Percentiles rank a stretch among this genome's conserved stretches.
These are phyloP conservation scores for Cocos nucifera DNA, from an alignment of 176 grass and related monocot genomes.

Conservation along the genomic window DNA sequence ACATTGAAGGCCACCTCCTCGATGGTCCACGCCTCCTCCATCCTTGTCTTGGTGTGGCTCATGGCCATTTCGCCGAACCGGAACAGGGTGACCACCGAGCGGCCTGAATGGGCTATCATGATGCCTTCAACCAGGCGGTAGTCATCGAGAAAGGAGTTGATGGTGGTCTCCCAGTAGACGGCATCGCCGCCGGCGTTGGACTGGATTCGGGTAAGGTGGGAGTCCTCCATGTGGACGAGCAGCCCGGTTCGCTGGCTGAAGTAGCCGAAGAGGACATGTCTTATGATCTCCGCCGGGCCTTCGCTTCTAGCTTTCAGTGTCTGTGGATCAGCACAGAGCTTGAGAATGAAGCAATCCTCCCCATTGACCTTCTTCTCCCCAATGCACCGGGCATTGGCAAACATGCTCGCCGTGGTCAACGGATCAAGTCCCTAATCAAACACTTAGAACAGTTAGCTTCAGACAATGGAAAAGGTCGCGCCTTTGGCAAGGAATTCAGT, in stretches of 20 bases:
- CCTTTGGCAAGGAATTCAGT: no score
- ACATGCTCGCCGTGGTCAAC: slow-evolving; percentile 57
- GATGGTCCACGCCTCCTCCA: slow-evolving; percentile 94
- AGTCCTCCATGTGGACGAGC: slow-evolving; percentile 81
- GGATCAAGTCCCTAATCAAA: slow-evolving; percentile 70
- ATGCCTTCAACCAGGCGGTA: slow-evolving; percentile 76
- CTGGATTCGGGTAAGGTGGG: slow-evolving; percentile 83
- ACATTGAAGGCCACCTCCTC: slow-evolving; percentile 98
- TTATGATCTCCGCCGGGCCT: slow-evolving; percentile 85
- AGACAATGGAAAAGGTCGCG: no score
- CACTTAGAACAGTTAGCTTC: no score
- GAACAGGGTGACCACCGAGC: slow-evolving; percentile 70
- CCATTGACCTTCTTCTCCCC: slow-evolving; percentile 86
- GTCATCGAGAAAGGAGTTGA: slow-evolving; percentile 61
- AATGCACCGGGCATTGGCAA: slow-evolving; percentile 77
- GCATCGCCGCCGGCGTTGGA: slow-evolving; percentile 56
- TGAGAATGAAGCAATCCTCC: slow-evolving; percentile 98
- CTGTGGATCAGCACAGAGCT: slow-evolving; percentile 55
- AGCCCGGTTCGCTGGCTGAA: slow-evolving; percentile 92
- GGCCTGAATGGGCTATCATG: slow-evolving; percentile 75
- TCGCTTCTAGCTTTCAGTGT: slow-evolving; percentile 79
- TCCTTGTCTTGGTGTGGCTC: slow-evolving; percentile 91
- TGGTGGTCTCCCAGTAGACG: slow-evolving; percentile 96
- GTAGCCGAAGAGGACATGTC: slow-evolving; percentile 84
- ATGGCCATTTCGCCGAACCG: slow-evolving; percentile 85